Evolutionary conservation across 1,284 basidiomycete species (phyloP), one percentile per base, ranked within the genome.

Genomic region (Spongiforma sp.): DNA sequence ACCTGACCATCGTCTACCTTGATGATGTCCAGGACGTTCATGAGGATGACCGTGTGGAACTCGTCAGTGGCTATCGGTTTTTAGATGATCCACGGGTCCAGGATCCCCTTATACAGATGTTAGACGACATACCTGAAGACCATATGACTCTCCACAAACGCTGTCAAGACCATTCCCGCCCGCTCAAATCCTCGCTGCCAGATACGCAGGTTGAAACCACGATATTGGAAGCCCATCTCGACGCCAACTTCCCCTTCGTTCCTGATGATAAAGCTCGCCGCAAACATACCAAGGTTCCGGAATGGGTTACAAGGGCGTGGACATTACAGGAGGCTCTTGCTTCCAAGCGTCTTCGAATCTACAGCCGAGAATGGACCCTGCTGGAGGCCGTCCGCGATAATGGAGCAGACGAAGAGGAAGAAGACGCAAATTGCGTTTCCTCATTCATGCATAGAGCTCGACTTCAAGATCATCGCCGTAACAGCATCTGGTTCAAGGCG

Each of bases 291-390:
- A 54, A 57, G 3, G 32, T 63, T 21, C 72, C 71, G 0, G 9
- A 41, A 15, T 73, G 72, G 72, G 60, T 71, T 21, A 70, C 48
- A 7, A 69, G 73, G 46, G 75, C 72, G 2, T 74, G 75, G 73
- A 74, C 75, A 7, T 62, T 76, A 36, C 73, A 75, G 34, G 73
- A 74, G 60, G 59, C 69, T 62, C 10, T 75, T n/a, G 72, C 69
- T 4, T 65, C 75, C 26, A 72, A 69, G 55, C 58, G 66, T 17
- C 63, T 76, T 61, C 70, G 63, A 19, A 74, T 76, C 63, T 76
- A 74, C 61, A 72, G 63, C 55, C 72, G 62, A 58, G n/a, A 4
- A 10, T 73, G 72, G 72, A 66, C 67, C 2, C 34, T 75, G 15
- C 57, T 73, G 17, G 73, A 73, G 48, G 71, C 70, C 57, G 64